A percentile compares a stretch with the other conserved stretches of the same genome.
Conservation (phyloP, 768 basidiomycete species). For the Russula foetens region DNA sequence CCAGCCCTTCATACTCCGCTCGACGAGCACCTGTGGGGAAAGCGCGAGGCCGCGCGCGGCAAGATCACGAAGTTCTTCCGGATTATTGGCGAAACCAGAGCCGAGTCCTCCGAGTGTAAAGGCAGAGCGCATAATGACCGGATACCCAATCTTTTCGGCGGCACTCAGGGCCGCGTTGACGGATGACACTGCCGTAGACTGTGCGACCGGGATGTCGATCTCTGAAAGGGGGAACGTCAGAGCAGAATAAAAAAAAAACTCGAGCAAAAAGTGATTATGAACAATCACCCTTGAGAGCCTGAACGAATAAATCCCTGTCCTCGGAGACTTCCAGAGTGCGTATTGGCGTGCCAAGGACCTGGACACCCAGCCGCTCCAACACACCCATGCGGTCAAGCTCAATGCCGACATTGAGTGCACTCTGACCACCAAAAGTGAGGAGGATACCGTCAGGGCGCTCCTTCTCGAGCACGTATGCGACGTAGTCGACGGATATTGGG, state of each 20-base stretch:
- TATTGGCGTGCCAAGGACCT: conserved; percentile 94
- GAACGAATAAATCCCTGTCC: conserved; percentile 42
- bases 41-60: conserved; percentile 86
- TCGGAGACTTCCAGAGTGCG: conserved; percentile 96
- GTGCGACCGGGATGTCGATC: conserved; percentile 36
- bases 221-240: conserved; percentile 49
- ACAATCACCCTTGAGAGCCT: too few relatives aligned
- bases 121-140: conserved; percentile 93
- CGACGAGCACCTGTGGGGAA: conserved; percentile 93
- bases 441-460: conserved; percentile 99
- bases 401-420: conserved; percentile 93
- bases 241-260: conserved; percentile 88
- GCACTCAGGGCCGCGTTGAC: conserved; percentile 90
- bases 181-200: conserved; percentile 93
- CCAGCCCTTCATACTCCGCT: conserved; percentile 99
- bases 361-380: conserved; percentile 80
- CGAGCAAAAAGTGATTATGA: too few relatives aligned
- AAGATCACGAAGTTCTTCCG: conserved; percentile 90
- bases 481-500: conserved; percentile 32
- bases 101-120: conserved; percentile 98
- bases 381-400: conserved; percentile 83
- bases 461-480: conserved; percentile 44
- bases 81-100: conserved; percentile 93
- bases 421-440: conserved; percentile 97
- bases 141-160: conserved; percentile 89